Percentiles rank a stretch among this genome's conserved stretches.
These are phyloP conservation scores for Trypanosoma rangeli DNA, from an alignment of 208 protist genomes.

Conservation along the genomic window DNA sequence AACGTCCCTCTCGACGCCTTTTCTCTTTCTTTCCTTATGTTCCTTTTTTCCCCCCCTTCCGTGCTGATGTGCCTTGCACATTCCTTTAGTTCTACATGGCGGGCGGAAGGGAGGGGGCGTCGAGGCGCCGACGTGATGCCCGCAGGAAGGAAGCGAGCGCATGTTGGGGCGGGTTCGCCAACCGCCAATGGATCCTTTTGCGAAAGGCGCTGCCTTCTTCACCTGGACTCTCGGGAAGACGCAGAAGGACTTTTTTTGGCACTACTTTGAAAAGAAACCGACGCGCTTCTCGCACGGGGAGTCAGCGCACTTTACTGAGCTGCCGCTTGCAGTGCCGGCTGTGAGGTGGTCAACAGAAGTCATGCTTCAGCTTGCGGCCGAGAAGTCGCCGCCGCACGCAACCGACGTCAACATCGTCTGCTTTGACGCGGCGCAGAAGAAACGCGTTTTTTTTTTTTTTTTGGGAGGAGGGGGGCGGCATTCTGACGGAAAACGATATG, in stretches of 20 bases:
- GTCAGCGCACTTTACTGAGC: conserved; percentile 41
- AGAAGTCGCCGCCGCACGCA: conserved; percentile 35
- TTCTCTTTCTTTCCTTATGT: too few relatives aligned
- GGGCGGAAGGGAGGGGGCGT: too few relatives aligned
- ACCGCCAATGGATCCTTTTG: too few relatives aligned
- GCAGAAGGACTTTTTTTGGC: conserved; percentile 59
- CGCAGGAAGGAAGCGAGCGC: conserved; percentile 2
- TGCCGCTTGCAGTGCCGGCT: conserved; percentile 32
- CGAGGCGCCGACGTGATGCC: neutral
- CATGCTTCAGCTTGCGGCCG: conserved; percentile 42
- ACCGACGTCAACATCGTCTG: conserved; percentile 57
- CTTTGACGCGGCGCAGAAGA: conserved; percentile 44
- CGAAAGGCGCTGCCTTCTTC: conserved; percentile 36
- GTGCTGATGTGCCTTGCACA: neutral
- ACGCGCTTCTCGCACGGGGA: conserved; percentile 41
- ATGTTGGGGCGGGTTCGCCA: neutral
- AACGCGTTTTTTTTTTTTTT: conserved; percentile 42
- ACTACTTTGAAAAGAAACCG: conserved; percentile 82
- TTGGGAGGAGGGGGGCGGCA: too few relatives aligned
- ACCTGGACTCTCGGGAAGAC: conserved; percentile 52
- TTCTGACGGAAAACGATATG: conserved; percentile 34
- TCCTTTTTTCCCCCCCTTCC: neutral
- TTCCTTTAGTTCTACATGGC: neutral
- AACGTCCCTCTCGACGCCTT: too few relatives aligned
- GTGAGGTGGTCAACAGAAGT: conserved; percentile 54